phyloP scores from a whole-genome alignment of 2,329 filamentous ascomycete genomes.

The Colletotrichum liaoningense region DNA sequence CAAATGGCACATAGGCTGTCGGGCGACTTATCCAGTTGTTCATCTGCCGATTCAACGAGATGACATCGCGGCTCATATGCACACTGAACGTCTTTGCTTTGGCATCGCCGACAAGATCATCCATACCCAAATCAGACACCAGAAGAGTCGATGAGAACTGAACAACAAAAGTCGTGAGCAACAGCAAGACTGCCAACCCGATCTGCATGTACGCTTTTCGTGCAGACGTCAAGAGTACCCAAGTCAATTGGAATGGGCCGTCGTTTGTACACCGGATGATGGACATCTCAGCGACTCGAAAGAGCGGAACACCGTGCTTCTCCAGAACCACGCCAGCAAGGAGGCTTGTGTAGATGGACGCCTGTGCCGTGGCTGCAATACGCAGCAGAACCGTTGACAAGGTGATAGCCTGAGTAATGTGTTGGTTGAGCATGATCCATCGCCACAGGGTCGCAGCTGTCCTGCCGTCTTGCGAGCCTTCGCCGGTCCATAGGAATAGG shows the following conservation, averaged over 20 bases:
- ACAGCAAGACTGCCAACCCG: background rate
- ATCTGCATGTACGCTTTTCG: background rate
- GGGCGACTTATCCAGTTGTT: constrained; percentile 6
- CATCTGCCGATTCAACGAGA: constrained; percentile 14
- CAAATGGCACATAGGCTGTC: background rate
- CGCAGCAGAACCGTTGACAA: constrained; percentile 37
- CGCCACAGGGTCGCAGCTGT: constrained; percentile 35
- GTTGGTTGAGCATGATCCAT: constrained; percentile 35
- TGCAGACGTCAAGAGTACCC: constrained; percentile 32
- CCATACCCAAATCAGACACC: background rate
- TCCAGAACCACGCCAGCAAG: constrained; percentile 39
- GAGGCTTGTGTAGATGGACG: constrained; percentile 39
- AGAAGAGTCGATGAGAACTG: constrained; percentile 7
- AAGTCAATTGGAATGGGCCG: constrained; percentile 38
- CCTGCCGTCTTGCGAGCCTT: constrained; percentile 31
- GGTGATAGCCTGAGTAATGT: constrained; percentile 38
- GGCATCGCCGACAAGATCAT: background rate
- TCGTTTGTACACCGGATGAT: constrained; percentile 39
- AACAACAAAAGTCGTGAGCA: background rate
- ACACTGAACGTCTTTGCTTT: background rate
- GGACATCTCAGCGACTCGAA: constrained; percentile 39
- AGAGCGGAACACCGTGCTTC: constrained; percentile 39
- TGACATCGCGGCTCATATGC: constrained; percentile 4
- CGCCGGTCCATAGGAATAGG: constrained; percentile 37
- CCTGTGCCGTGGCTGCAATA: constrained; percentile 35